phyloP scores from a whole-genome alignment of 345 rosid species.

The Microthlaspi erraticum region DNA sequence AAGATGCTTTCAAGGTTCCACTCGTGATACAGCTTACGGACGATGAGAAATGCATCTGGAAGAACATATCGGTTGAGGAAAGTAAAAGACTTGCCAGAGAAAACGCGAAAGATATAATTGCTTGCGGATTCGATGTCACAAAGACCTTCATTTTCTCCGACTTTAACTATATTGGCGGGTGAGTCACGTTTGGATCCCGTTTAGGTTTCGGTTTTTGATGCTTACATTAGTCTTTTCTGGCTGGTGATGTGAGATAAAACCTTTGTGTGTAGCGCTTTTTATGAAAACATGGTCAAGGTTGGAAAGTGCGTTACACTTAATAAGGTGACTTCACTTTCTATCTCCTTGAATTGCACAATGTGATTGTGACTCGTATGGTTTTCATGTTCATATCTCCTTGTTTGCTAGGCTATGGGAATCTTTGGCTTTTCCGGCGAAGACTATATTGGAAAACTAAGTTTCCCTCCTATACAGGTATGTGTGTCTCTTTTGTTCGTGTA shows the following conservation, averaged over 20 bases:
- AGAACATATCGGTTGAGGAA: conserved; percentile 82
- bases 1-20: conserved; percentile 91
- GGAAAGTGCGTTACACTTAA: conserved; percentile 85
- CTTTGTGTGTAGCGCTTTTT: conserved; percentile 69
- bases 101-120: conserved; percentile 94
- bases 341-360: conserved; percentile 1
- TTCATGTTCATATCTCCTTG: conserved; percentile 18
- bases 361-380: conserved; percentile 16
- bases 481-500: conserved; percentile 18
- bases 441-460: conserved; percentile 88
- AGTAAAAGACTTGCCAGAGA: conserved; percentile 88
- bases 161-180: conserved; percentile 94
- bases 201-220: conserved; percentile 4
- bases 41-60: conserved; percentile 95
- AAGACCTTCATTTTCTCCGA: conserved; percentile 91
- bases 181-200: conserved; percentile 34
- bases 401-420: conserved; percentile 71
- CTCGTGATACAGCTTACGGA: conserved; percentile 94
- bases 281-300: conserved; percentile 89
- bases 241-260: conserved; percentile 10
- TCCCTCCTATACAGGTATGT: conserved; percentile 98
- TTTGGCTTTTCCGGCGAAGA: conserved; percentile 97
- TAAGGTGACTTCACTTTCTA: conserved; percentile 54
- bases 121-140: conserved; percentile 88
- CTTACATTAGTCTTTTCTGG: conserved; percentile 2